Conservation (phyloP, 192 early-diverging fungal species). For the Rhizoclosmatium sp. region DNA sequence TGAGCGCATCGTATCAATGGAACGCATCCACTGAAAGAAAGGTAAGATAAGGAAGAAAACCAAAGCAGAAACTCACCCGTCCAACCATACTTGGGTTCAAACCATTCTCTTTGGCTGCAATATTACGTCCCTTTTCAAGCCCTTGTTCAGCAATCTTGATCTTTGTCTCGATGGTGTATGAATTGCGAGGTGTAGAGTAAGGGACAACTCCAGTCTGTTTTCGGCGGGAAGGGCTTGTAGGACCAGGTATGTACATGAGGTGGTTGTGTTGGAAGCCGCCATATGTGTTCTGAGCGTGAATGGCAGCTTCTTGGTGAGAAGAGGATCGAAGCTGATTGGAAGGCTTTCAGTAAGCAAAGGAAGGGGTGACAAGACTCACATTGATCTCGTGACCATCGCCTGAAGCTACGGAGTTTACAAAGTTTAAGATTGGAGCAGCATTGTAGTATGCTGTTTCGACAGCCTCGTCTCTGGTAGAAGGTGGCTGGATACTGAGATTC, state of each 20-base stretch:
- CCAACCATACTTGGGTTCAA: conserved; percentile 32
- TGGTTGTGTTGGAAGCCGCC: too few species aligned
- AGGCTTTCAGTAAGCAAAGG: too few species aligned
- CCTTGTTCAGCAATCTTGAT: conserved; percentile 19
- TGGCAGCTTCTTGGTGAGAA: too few species aligned
- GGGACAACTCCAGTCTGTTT: background rate
- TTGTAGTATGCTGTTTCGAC: too few species aligned
- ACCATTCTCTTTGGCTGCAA: conserved; percentile 30
- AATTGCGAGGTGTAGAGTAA: conserved; percentile 7
- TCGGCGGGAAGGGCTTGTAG: background rate
- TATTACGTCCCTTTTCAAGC: conserved; percentile 21
- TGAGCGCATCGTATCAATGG: conserved; percentile 9
- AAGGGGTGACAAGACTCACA: too few species aligned
- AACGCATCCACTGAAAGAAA: conserved; percentile 29
- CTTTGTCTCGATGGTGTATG: conserved; percentile 35
- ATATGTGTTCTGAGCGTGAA: too few species aligned
- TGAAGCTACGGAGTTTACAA: too few species aligned
- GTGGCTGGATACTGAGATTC: too few species aligned
- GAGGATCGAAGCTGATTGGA: too few species aligned
- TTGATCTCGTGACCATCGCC: too few species aligned
- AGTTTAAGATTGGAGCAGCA: too few species aligned
- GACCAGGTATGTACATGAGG: background rate
- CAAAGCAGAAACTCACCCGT: conserved; percentile 2
- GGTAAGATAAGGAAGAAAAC: background rate
- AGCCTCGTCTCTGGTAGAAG: too few species aligned